A percentile compares a stretch with the other conserved stretches of the same genome.
Conservation (phyloP, 2,329 filamentous ascomycete species). For the Daldinia eschscholtzii region DNA sequence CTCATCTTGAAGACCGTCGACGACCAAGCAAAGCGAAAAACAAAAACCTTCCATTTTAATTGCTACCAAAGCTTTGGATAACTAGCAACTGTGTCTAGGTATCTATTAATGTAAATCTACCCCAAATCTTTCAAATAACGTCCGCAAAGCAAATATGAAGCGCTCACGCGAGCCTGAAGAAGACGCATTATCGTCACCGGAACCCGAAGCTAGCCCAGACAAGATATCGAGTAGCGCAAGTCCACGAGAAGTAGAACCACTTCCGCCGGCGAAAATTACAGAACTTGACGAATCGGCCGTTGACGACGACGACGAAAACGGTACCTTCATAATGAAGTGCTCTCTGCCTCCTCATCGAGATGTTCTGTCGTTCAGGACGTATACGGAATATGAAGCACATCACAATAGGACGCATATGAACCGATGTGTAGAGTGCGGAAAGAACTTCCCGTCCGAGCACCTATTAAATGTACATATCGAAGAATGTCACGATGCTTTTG, state of each 20-base stretch:
- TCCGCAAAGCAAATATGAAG: conserved; percentile 62
- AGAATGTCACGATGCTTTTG: conserved; percentile 89
- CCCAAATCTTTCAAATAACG: conserved; percentile 49
- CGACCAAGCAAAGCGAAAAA: conserved; percentile 13
- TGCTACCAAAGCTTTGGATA: conserved; percentile 6
- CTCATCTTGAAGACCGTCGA: conserved; percentile 14
- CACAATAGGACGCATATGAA: conserved; percentile 86
- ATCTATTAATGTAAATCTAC: conserved; percentile 52
- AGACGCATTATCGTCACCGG: conserved; percentile 53
- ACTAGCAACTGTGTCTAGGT: conserved; percentile 9
- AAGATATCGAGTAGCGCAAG: conserved; percentile 38
- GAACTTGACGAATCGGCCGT: conserved; percentile 66
- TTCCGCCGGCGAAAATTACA: conserved; percentile 65
- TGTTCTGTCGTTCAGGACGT: conserved; percentile 76
- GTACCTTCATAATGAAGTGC: conserved; percentile 76
- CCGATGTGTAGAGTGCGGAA: conserved; percentile 84
- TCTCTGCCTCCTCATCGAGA: conserved; percentile 83
- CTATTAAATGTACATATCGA: conserved; percentile 87
- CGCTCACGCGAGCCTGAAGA: conserved; percentile 72
- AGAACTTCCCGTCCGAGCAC: conserved; percentile 88
- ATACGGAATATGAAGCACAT: conserved; percentile 87
- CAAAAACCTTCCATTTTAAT: neutral
- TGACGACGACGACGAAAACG: conserved; percentile 49
- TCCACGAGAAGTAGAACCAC: conserved; percentile 36
- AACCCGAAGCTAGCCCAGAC: conserved; percentile 38